Conservation (phyloP, 2,329 filamentous ascomycete species). For the Polytolypa hystricis region DNA sequence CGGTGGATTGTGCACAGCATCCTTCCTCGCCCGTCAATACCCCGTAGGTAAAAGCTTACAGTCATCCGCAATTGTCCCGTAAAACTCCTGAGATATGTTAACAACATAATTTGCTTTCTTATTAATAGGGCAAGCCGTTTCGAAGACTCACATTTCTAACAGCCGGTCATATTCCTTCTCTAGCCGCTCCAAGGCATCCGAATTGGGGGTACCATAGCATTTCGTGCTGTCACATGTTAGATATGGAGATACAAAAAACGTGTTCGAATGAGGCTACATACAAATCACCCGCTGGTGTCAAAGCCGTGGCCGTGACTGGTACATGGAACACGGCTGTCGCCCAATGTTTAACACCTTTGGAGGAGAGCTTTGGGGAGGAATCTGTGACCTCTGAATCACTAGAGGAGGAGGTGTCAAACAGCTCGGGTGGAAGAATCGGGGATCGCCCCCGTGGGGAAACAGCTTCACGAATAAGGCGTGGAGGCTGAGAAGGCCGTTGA, state of each 20-base stretch:
- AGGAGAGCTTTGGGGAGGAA: not conserved
- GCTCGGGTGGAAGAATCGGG: not conserved
- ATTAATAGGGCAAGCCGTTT: not conserved
- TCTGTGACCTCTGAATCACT: not conserved
- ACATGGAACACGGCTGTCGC: slow-evolving; percentile 28
- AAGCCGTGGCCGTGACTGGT: slow-evolving; percentile 18
- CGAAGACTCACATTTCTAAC: slow-evolving; percentile 25
- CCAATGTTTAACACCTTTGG: slow-evolving; percentile 32
- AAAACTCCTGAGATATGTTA: slow-evolving; percentile 31
- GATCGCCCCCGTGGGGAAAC: too few relatives aligned
- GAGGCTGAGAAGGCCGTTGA: slow-evolving; percentile 5
- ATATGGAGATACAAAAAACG: slow-evolving; percentile 1
- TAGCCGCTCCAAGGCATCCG: slow-evolving; percentile 21
- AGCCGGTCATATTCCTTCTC: slow-evolving; percentile 28
- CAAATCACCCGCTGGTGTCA: slow-evolving; percentile 22
- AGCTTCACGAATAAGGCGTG: not conserved
- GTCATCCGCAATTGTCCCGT: slow-evolving; percentile 34
- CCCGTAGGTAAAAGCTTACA: slow-evolving; percentile 42
- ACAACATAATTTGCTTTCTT: not conserved
- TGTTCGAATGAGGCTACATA: slow-evolving; percentile 12
- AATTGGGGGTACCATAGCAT: slow-evolving; percentile 23
- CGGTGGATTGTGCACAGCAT: slow-evolving; percentile 42
- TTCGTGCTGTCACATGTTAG: slow-evolving; percentile 19
- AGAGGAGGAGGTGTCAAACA: slow-evolving; percentile 1
- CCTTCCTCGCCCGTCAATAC: slow-evolving; percentile 40